These are phyloP conservation scores for Sarcocystis neurona DNA, from an alignment of 169 alveolate species.

Conservation along the genomic window DNA sequence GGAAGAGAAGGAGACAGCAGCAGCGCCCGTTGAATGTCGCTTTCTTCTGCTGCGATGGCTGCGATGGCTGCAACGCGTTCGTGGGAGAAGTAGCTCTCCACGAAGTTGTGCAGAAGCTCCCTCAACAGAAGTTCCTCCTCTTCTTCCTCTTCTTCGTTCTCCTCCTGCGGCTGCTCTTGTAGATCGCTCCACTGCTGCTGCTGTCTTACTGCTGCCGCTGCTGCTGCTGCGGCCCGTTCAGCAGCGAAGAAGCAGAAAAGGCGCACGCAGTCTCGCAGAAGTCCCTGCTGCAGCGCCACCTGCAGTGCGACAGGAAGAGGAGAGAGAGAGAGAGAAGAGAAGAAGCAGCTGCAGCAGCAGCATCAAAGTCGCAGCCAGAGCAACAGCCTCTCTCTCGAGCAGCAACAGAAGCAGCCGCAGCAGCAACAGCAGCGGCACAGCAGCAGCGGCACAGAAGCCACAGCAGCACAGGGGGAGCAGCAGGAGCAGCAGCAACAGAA, in stretches of 20 bases:
- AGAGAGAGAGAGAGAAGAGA: neutral
- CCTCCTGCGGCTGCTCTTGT: no score
- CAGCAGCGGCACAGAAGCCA: constrained; percentile 8
- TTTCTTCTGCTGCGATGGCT: neutral
- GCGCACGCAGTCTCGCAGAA: neutral
- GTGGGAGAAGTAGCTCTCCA: neutral
- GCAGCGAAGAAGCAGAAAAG: neutral
- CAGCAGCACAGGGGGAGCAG: constrained; percentile 25
- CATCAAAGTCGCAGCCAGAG: neutral
- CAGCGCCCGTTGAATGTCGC: no score
- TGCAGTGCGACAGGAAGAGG: neutral
- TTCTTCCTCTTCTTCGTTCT: neutral
- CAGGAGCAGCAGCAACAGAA: constrained; percentile 45
- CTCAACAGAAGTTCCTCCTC: neutral
- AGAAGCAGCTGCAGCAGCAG: neutral
- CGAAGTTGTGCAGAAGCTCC: neutral
- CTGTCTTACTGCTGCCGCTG: neutral
- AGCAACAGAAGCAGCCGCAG: constrained; percentile 13
- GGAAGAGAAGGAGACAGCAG: no score
- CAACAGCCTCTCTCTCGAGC: neutral
- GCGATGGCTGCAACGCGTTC: neutral
- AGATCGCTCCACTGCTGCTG: no score
- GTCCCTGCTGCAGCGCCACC: neutral
- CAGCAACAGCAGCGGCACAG: constrained; percentile 38
- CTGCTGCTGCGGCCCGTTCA: neutral